A percentile compares a stretch with the other conserved stretches of the same genome.
phyloP scores from a whole-genome alignment of 2,329 filamentous ascomycete genomes.

The Cladosporium austrohemisphaericum region DNA sequence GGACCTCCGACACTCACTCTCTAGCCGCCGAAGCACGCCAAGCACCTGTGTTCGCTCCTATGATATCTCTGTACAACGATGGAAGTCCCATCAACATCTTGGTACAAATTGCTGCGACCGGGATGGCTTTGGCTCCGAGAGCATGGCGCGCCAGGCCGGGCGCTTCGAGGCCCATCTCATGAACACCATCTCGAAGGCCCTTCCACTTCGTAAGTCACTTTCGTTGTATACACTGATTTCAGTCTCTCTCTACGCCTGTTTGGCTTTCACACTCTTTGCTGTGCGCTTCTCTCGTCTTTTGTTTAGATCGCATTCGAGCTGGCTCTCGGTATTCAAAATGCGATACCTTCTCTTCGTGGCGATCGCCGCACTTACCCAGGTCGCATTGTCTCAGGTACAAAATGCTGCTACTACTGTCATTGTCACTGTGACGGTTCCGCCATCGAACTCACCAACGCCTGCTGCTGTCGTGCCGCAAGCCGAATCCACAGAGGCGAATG shows the following conservation, averaged over 20 bases:
- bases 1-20: neutral
- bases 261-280: neutral
- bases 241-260: neutral
- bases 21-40: conserved; percentile 13
- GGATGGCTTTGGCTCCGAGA: neutral
- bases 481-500: neutral
- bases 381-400: neutral
- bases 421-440: conserved; percentile 3
- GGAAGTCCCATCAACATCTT: no score
- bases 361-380: neutral
- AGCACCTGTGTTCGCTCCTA: neutral
- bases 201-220: neutral
- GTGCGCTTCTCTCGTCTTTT: neutral
- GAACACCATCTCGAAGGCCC: neutral
- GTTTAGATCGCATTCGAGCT: no score
- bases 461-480: neutral
- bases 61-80: no score
- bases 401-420: conserved; percentile 3
- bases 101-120: no score
- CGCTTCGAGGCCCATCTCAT: neutral
- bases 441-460: neutral
- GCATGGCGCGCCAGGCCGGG: neutral
- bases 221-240: neutral
- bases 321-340: neutral
- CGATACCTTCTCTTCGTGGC: neutral